A percentile compares a stretch with the other conserved stretches of the same genome.
phyloP scores from a whole-genome alignment of 2,329 filamentous ascomycete genomes.

The Phoma herbarum region DNA sequence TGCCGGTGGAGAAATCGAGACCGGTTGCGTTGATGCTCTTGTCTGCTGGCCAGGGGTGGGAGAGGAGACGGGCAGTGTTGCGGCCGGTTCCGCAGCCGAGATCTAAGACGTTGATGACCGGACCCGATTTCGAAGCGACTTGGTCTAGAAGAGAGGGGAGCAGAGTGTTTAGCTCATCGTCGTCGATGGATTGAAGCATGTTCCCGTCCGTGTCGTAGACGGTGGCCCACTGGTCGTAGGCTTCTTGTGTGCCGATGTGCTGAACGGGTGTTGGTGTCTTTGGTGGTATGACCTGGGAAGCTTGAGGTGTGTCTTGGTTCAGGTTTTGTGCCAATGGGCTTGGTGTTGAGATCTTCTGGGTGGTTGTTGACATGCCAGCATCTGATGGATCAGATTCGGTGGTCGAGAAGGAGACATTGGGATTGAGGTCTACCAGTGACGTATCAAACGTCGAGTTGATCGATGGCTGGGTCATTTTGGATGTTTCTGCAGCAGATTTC shows the following conservation, averaged over 20 bases:
- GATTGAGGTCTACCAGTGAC: slow-evolving; percentile 48
- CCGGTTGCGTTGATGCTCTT: slow-evolving; percentile 56
- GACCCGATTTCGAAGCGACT: slow-evolving; percentile 24
- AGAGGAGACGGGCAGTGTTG: slow-evolving; percentile 65
- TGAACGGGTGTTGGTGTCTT: slow-evolving; percentile 35
- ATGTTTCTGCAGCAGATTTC: not conserved
- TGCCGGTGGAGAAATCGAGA: slow-evolving; percentile 65
- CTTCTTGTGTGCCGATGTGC: slow-evolving; percentile 53
- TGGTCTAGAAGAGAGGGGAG: slow-evolving; percentile 60
- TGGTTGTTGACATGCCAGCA: slow-evolving; percentile 14
- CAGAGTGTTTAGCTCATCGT: slow-evolving; percentile 61
- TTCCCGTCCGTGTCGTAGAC: slow-evolving; percentile 73
- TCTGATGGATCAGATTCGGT: slow-evolving; percentile 45
- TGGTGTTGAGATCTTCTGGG: slow-evolving; percentile 15
- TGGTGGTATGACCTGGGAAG: slow-evolving; percentile 20
- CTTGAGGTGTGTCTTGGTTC: slow-evolving; percentile 29
- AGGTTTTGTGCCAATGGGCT: slow-evolving; percentile 13
- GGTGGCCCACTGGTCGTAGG: slow-evolving; percentile 61
- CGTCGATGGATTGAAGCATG: slow-evolving; percentile 71
- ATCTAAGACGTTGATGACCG: slow-evolving; percentile 61
- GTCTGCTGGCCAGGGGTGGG: slow-evolving; percentile 38
- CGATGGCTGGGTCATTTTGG: slow-evolving; percentile 49
- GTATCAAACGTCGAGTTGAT: slow-evolving; percentile 52
- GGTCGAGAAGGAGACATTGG: slow-evolving; percentile 46
- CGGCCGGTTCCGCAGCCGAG: slow-evolving; percentile 72